Conservation (phyloP, 192 early-diverging fungal species). For the Spizellomyces sp. region DNA sequence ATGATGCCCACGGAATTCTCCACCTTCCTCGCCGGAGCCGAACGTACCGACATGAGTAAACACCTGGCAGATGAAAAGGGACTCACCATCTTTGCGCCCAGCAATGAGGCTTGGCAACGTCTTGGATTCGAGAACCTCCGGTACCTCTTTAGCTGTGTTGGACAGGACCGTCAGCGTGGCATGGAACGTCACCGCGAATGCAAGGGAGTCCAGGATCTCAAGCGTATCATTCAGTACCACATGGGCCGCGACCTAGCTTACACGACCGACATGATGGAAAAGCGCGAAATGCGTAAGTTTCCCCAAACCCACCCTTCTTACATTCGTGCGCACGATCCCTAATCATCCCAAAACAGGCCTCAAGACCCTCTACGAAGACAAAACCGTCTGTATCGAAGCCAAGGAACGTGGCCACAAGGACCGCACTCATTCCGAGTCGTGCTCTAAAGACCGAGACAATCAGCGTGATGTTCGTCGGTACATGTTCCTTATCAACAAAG, state of each 20-base stretch:
- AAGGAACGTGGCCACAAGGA: conserved; percentile 4
- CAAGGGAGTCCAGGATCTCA: conserved; percentile 30
- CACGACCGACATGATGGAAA: conserved; percentile 39
- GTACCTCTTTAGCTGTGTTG: conserved; percentile 33
- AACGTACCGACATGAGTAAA: conserved; percentile 17
- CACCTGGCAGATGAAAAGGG: conserved; percentile 20
- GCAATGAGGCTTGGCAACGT: conserved; percentile 39
- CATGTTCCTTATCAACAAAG: conserved; percentile 42
- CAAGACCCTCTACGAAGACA: conserved; percentile 17
- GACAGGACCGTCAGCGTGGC: conserved; percentile 5
- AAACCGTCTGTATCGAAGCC: conserved; percentile 8
- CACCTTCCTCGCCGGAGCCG: conserved; percentile 23
- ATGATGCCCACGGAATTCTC: conserved; percentile 35
- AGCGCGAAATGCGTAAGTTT: conserved; percentile 16
- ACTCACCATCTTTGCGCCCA: conserved; percentile 33
- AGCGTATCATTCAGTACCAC: conserved; percentile 43
- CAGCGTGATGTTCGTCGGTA: conserved; percentile 21
- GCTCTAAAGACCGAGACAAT: no score
- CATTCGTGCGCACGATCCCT: background rate
- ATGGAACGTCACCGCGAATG: background rate
- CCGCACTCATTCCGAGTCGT: conserved; percentile 4
- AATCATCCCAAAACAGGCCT: background rate
- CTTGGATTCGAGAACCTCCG: conserved; percentile 37
- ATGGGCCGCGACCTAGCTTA: conserved; percentile 31
- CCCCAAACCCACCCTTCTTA: background rate